Percentiles rank a stretch among this genome's conserved stretches.
phyloP scores from a whole-genome alignment of 2,329 filamentous ascomycete genomes.

The Pseudopithomyces maydicus region DNA sequence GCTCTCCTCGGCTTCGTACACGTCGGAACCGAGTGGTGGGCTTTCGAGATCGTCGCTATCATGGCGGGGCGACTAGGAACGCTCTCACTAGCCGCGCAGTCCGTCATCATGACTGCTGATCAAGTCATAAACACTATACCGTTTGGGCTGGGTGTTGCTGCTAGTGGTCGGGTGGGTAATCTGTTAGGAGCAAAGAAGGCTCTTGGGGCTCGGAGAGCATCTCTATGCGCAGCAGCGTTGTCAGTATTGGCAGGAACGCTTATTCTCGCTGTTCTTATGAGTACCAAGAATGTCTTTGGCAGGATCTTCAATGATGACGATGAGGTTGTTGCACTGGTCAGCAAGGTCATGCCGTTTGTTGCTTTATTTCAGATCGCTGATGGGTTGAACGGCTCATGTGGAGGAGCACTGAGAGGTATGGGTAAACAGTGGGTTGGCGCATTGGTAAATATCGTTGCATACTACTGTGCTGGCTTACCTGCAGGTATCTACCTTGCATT shows the following conservation, averaged over 20 bases:
- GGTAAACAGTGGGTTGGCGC: conserved; percentile 85
- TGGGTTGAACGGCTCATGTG: conserved; percentile 83
- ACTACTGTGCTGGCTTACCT: conserved; percentile 81
- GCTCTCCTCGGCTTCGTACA: conserved; percentile 79
- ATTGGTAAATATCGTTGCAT: conserved; percentile 78
- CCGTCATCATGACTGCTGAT: conserved; percentile 88
- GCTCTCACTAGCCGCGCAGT: conserved; percentile 78
- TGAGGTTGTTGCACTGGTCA: conserved; percentile 72
- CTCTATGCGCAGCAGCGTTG: conserved; percentile 75
- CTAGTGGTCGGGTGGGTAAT: conserved; percentile 78
- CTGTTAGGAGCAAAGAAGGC: conserved; percentile 72
- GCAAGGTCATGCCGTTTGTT: conserved; percentile 81
- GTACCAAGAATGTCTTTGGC: conserved; percentile 73
- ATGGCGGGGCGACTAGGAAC: conserved; percentile 81
- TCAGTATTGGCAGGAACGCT: conserved; percentile 70
- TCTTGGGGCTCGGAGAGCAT: conserved; percentile 70
- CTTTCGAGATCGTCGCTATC: conserved; percentile 87
- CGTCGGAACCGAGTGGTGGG: conserved; percentile 93
- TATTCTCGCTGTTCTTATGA: conserved; percentile 72
- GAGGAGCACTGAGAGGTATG: conserved; percentile 81
- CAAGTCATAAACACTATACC: conserved; percentile 85
- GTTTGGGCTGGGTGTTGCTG: conserved; percentile 83
- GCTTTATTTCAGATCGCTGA: conserved; percentile 91
- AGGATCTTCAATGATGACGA: conserved; percentile 81
- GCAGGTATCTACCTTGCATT: conserved; percentile 85